phyloP scores from a whole-genome alignment of 176 grass and related monocot genomes.

The Saccharum officinarum region DNA sequence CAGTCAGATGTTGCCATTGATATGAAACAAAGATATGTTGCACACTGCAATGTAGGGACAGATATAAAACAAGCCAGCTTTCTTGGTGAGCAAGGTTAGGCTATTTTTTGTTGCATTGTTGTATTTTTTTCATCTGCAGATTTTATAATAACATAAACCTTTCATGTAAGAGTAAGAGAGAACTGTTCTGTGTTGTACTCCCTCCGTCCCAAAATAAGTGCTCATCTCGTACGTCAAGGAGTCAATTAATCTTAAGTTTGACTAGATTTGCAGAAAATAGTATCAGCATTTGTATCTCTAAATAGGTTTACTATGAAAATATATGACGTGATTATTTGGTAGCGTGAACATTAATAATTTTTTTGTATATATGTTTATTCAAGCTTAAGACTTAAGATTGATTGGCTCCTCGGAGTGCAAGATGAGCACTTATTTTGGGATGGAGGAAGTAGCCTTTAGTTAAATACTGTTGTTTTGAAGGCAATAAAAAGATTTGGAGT shows the following conservation, averaged over 20 bases:
- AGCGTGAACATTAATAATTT: not conserved
- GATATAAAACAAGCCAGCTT: slow-evolving; percentile 99
- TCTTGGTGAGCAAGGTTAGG: slow-evolving; percentile 79
- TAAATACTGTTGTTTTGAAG: not conserved
- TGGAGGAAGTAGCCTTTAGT: not conserved
- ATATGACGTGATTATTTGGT: not conserved
- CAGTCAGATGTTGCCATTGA: slow-evolving; percentile 86
- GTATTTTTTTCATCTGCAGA: slow-evolving; percentile 3
- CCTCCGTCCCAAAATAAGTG: not conserved
- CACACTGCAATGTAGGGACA: slow-evolving; percentile 89
- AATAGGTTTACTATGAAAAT: not conserved
- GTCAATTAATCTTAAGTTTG: not conserved
- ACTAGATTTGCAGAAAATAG: not conserved
- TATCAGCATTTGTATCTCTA: not conserved
- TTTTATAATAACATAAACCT: slow-evolving; percentile 13
- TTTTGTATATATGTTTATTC: not conserved
- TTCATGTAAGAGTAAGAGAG: slow-evolving; percentile 1
- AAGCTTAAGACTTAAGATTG: not conserved
- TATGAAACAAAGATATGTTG: slow-evolving; percentile 98
- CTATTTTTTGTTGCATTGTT: slow-evolving; percentile 29
- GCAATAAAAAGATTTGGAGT: not conserved
- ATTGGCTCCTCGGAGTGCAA: not conserved
- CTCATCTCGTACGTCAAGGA: not conserved
- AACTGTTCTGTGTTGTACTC: not conserved
- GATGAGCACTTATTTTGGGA: not conserved